A percentile compares a stretch with the other conserved stretches of the same genome.
Conservation (phyloP, 2,329 filamentous ascomycete genomes). For the Thielaviopsis ethacetica region DNA sequence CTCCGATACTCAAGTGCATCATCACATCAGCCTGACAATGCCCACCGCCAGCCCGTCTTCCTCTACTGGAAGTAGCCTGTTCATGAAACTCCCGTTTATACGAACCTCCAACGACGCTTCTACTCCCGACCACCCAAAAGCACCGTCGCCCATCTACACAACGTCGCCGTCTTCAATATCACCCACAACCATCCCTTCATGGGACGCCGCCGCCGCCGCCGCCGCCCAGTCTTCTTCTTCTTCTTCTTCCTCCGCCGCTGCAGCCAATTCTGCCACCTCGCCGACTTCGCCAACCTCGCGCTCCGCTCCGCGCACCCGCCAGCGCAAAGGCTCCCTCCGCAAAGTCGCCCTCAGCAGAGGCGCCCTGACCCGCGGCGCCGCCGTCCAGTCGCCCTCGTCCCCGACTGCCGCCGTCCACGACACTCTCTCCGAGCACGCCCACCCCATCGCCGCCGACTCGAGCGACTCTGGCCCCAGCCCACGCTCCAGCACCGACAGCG, state of each 20-base stretch:
- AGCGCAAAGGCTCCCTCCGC: slow-evolving; percentile 64
- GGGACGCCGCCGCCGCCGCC: background rate
- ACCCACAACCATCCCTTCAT: background rate
- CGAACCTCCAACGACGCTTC: background rate
- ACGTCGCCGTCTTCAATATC: background rate
- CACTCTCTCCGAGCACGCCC: no score
- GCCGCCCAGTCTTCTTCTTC: background rate
- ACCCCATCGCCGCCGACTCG: background rate
- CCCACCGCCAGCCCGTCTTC: background rate
- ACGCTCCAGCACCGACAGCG: slow-evolving; percentile 7
- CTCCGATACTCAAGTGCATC: background rate
- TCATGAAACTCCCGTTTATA: background rate
- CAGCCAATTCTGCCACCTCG: background rate
- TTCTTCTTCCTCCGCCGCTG: background rate
- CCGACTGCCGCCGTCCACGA: background rate
- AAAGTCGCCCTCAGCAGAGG: slow-evolving; percentile 74
- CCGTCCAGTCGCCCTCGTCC: background rate
- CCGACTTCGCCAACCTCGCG: background rate
- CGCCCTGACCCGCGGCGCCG: slow-evolving; percentile 28
- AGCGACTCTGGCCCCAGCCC: slow-evolving; percentile 9
- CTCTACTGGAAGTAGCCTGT: background rate
- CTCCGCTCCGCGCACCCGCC: slow-evolving; percentile 4
- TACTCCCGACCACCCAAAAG: background rate
- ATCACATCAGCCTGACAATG: background rate
- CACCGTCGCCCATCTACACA: background rate